Evolutionary conservation across 495 filamentous ascomycete species (phyloP), one percentile per base, ranked within the genome.

Genomic region (Xylaria longipes): DNA sequence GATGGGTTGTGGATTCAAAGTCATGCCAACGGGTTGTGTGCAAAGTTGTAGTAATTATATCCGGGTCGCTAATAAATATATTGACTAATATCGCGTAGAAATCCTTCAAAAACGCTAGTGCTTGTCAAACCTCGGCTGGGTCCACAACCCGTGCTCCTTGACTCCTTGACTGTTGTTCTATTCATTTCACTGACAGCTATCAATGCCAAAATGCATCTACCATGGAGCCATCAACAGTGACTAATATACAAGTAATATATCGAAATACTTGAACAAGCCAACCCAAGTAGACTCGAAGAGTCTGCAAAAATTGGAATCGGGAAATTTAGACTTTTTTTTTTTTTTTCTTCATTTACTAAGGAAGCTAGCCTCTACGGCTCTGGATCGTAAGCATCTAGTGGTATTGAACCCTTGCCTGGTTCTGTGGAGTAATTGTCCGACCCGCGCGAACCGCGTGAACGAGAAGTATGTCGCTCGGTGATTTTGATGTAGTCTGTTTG

Each of bases 401-500:
- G 46, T 66, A 66, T 46, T 1, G 63, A 65, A 35, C 8, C 17
- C 15, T 50, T 65, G 63, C 7, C 6, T 17, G 31, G 57, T 37
- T 66, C 64, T 50, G 45, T 52, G 9, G 64, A 66, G 25, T 50
- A 66, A 33, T 37, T 50, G 35, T 52, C 64, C 39, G 62, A 29
- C 27, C 41, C 57, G 31, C 57, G 57, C 57, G 57, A 60, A 35
- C 9, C 17, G 17, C 11, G 57, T 4, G 57, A 60, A 22, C 31
- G 57, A 8, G 31, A n/a, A 35, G 57, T 22, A 22, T 66, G n/a
- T 52, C 64, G 64, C 20, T 66, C 64, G 17, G 27, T 65, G 43
- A 65, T 65, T 50, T 65, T 29, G 37, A 65, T 65, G 9, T 65
- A 65, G 14, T 65, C 63, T 3, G 63, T 65, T 50, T 27, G 57